Base-by-base conservation (phyloP, 2,329 filamentous ascomycete species). In the Venturia pyrina region DNA sequence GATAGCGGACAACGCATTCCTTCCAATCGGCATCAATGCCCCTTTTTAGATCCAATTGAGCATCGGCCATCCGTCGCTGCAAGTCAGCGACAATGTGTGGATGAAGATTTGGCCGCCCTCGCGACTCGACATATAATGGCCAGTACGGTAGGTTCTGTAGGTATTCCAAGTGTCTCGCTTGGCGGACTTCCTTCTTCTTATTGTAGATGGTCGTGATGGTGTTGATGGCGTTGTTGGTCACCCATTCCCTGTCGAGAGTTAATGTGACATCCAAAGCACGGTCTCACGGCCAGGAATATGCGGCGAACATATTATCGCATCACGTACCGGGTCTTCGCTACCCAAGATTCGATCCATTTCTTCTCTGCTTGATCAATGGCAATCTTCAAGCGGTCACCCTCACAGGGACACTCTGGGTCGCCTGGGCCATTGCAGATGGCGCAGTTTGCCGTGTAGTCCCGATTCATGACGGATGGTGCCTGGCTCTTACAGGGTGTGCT, bases 331-430 rank as follows among this genome's bases (percentile, higher is more conserved):
- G 48, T 67, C 41, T 62, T 67, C 10, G 65, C 57, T 40, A 67
- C 41, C 66, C 66, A 67, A 17, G 57, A 60, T 46, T 67, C 66
- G 13, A 67, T 57, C 66, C 66, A 67, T 41, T 64, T 63, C 53
- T 64, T 65, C 44, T 68, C 67, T 24, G 67, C 67, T 50, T 67
- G 66, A 19, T 64, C 66, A 41, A 68, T 65, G 28, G 66, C 67
- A 50, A 61, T 41, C 24, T 68, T 28, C 21, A 68, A 41, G 4
- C 56, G 56, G 28, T 61, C 46, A 24, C 56, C 50, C 46, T 68
- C 67, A 28, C 63, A 65, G 40, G 66, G 60, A 59, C 67, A 68
- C 24, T 68, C 67, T 17, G 63, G 59, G 7, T 66, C 50, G n/a
- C 57, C 67, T n/a, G 67, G 67, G 19, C 56, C 65, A 44, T 44